Evolutionary conservation across 805 yeast genomes (phyloP), one percentile per base, ranked within the genome.

Genomic region (Blastobotrys muscicola): DNA sequence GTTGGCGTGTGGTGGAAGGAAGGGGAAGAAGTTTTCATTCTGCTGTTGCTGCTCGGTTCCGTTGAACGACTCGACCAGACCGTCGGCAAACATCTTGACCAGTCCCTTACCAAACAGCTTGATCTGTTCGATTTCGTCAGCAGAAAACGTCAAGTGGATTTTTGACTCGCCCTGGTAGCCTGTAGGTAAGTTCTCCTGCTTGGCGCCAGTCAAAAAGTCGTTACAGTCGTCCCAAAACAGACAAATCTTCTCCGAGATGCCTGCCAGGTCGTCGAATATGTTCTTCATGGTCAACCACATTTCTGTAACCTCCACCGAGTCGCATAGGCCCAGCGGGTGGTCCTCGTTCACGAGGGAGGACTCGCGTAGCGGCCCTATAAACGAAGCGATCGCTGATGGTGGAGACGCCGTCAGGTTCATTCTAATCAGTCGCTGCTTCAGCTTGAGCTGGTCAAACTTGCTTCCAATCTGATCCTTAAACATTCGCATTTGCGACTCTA

Each of bases 1-100:
- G 54, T 81, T 83, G 1, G 86, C 68, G 43, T 68, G 67, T 1
- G 81, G 80, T 2, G 90, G 89, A 15, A 80, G 56, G 52, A 78
- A 79, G 1, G 80, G 80, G 56, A 66, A 75, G 31, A 62, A 60
- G 5, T 50, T 38, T 1, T 45, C 40, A 43, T n/a, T 35, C 35
- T 29, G 33, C 46, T 23, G 38, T 26, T 36, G 33, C 36, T 13
- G 9, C 12, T 20, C 36, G 20, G 14, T 29, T 4, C 30, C 37
- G 10, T 10, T 23, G 45, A 61, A 60, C 36, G 53, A 61, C 36
- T 60, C 64, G 1, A 47, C 40, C 8, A 55, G 34, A 14, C 47
- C 32, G 13, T 42, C 36, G 2, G 51, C 48, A 31, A 74, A 48
- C 11, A 60, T 40, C 4, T 60, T 64, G 3, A 69, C 58, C 35